phyloP scores from a whole-genome alignment of 352 stramenopile genomes.

The Globisporangium okanoganense region DNA sequence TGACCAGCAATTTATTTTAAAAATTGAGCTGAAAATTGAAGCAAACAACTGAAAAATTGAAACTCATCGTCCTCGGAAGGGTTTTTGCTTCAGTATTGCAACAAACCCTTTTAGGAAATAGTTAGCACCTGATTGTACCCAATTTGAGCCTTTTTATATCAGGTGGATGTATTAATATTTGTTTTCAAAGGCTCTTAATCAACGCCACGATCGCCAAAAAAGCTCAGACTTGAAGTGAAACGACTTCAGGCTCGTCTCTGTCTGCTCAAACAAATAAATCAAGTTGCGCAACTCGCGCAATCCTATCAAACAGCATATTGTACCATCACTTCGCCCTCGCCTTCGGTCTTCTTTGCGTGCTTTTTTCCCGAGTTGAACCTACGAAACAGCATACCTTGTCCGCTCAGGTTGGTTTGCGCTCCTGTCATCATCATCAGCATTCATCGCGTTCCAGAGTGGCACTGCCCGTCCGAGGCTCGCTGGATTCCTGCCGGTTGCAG shows the following conservation, averaged over 20 bases:
- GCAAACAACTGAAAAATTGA: no score
- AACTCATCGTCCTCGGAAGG: no score
- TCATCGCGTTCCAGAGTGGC: neutral
- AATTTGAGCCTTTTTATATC: neutral
- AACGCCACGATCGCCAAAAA: neutral
- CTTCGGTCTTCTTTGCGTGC: no score
- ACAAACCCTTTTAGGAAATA: no score
- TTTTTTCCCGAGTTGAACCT: neutral
- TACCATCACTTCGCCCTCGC: no score
- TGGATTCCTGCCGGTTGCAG: no score
- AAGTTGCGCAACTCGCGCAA: neutral
- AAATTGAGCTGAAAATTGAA: no score
- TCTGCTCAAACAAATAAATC: conserved; percentile 5
- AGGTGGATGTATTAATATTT: neutral
- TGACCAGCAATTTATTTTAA: no score
- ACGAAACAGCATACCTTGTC: neutral
- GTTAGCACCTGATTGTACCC: no score
- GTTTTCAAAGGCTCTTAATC: neutral
- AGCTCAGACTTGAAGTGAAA: conserved; percentile 10
- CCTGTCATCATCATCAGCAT: neutral
- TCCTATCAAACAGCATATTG: conserved; percentile 3
- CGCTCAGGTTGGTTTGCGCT: no score
- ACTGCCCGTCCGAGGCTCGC: neutral
- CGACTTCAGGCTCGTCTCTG: neutral
- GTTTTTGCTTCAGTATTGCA: no score